Percentiles rank a stretch among this genome's conserved stretches.
These are phyloP conservation scores for Moelleriella libera DNA, from an alignment of 2,329 filamentous ascomycete genomes.

Conservation along the genomic window DNA sequence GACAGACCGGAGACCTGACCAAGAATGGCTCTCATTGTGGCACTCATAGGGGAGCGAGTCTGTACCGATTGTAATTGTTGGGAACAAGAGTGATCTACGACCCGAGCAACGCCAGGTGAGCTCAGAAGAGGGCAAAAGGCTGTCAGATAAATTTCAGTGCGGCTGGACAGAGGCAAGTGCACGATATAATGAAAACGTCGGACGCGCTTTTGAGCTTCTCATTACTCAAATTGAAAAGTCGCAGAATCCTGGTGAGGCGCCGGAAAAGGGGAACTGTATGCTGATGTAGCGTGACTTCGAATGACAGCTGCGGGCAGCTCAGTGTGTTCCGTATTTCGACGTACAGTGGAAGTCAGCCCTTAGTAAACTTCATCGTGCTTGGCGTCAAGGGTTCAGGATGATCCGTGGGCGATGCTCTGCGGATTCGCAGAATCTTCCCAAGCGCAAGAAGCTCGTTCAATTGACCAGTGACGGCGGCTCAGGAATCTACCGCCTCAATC, in stretches of 20 bases:
- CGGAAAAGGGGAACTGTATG: slow-evolving; percentile 65
- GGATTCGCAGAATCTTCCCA: too few species aligned
- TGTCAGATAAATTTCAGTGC: slow-evolving; percentile 79
- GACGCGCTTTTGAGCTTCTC: slow-evolving; percentile 84
- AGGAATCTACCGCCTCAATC: too few species aligned
- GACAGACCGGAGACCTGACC: too few species aligned
- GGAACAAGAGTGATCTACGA: slow-evolving; percentile 91
- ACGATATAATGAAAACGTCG: slow-evolving; percentile 86
- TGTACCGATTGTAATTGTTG: slow-evolving; percentile 87
- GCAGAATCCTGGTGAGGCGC: slow-evolving; percentile 75
- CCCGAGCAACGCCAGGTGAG: slow-evolving; percentile 88
- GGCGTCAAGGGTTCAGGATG: too few species aligned
- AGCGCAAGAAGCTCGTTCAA: too few species aligned
- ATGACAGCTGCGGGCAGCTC: slow-evolving; percentile 3
- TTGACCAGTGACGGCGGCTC: too few species aligned
- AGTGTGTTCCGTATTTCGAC: too few species aligned
- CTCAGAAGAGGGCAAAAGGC: slow-evolving; percentile 68
- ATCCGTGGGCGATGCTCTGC: too few species aligned
- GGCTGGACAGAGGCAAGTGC: slow-evolving; percentile 93
- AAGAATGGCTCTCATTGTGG: too few species aligned
- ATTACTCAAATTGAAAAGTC: slow-evolving; percentile 91
- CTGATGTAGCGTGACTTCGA: slow-evolving; percentile 55
- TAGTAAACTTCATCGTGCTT: too few species aligned
- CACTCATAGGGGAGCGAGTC: slow-evolving; percentile 64
- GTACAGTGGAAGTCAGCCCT: too few species aligned